Evolutionary conservation across 495 filamentous ascomycete species (phyloP).

Genomic region (Achaetomiella virescens): DNA sequence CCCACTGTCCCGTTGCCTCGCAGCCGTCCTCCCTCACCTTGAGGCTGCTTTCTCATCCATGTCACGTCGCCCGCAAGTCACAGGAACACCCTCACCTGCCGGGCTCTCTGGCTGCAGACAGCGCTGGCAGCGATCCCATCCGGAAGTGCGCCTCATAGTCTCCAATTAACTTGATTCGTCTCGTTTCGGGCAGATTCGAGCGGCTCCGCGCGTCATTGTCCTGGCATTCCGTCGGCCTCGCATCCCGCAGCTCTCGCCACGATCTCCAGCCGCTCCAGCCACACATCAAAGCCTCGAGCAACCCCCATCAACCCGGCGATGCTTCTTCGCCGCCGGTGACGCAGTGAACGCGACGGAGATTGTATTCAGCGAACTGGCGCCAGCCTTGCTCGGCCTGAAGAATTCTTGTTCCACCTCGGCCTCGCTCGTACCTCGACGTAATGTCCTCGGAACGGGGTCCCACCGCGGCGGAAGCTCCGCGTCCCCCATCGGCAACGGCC

Average conservation of each 20-base stretch:
- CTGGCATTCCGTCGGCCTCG: background rate
- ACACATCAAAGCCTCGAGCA: constrained; percentile 37
- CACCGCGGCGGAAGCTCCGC: constrained; percentile 40
- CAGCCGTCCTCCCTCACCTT: constrained; percentile 10
- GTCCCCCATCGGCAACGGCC: constrained; percentile 28
- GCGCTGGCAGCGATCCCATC: background rate
- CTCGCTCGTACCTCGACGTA: background rate
- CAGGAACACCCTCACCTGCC: background rate
- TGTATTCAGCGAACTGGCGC: constrained; percentile 14
- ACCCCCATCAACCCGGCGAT: constrained; percentile 31
- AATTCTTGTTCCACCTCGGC: background rate
- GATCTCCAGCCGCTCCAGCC: constrained; percentile 46
- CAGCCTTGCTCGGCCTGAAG: constrained; percentile 17
- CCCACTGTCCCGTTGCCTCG: constrained; percentile 3
- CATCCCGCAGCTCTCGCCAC: constrained; percentile 41
- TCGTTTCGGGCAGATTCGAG: background rate
- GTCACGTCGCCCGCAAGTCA: background rate
- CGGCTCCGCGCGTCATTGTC: background rate
- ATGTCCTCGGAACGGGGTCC: constrained; percentile 44
- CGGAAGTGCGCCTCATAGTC: background rate
- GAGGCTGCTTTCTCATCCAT: constrained; percentile 7
- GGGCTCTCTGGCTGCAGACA: constrained; percentile 1
- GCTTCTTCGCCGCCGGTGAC: constrained; percentile 34
- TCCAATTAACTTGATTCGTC: background rate
- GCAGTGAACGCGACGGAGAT: constrained; percentile 14